phyloP scores from a whole-genome alignment of 352 stramenopile species.

The Aphanomyces cochlioides region DNA sequence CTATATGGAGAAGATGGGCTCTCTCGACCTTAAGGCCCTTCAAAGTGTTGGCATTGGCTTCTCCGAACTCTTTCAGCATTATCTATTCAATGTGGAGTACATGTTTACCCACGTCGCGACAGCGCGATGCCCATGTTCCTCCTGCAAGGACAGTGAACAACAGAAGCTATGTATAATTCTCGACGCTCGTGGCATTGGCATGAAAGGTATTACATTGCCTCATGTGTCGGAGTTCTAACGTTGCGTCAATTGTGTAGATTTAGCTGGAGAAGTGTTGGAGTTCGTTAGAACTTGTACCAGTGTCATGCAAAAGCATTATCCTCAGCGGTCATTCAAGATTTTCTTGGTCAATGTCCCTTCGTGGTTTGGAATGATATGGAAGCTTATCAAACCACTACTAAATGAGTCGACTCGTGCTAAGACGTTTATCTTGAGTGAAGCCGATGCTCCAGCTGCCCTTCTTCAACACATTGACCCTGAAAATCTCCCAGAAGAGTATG shows the following conservation, averaged over 20 bases:
- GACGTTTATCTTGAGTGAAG: conserved; percentile 79
- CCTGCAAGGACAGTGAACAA: conserved; percentile 57
- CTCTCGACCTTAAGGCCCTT: conserved; percentile 77
- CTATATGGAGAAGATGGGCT: conserved; percentile 78
- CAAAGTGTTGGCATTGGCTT: conserved; percentile 48
- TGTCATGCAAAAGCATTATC: conserved; percentile 86
- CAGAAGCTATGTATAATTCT: conserved; percentile 74
- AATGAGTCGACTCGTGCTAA: conserved; percentile 86
- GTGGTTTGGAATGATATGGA: conserved; percentile 90
- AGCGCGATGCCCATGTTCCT: conserved; percentile 49
- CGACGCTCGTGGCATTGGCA: conserved; percentile 68
- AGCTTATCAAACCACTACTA: conserved; percentile 81
- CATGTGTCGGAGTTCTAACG: background rate
- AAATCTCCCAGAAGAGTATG: conserved; percentile 66
- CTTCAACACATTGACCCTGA: conserved; percentile 62
- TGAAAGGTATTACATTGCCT: conserved; percentile 34
- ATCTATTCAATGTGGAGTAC: conserved; percentile 83
- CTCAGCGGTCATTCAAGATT: conserved; percentile 87
- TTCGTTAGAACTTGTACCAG: conserved; percentile 77
- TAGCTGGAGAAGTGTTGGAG: conserved; percentile 71
- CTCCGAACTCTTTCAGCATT: conserved; percentile 77
- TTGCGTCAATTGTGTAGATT: conserved; percentile 34
- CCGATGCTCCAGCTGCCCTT: conserved; percentile 48
- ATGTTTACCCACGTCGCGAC: conserved; percentile 70
- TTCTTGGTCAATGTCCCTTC: conserved; percentile 89